Base-by-base conservation (phyloP, 805 yeast species). In the Middelhovenomyces tepae region DNA sequence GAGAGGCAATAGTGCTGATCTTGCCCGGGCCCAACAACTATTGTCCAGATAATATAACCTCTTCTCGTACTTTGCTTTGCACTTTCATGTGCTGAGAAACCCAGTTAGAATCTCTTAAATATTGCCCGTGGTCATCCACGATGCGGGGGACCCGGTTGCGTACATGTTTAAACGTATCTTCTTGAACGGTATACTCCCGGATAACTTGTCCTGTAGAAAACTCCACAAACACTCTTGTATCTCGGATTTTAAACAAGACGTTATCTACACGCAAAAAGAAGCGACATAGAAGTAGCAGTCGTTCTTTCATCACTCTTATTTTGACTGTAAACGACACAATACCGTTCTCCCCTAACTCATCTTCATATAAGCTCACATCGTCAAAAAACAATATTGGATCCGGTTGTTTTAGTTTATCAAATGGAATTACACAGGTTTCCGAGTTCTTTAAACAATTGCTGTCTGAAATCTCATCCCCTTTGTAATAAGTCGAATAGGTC, bases 331-430 rank as follows among this genome's bases (percentile, higher is more conserved):
- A 59, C 35, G 83, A 70, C 0, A 93, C 73, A 11, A 85, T 80
- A 5, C 99, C 99, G 54, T 89, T 91, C 54, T 91, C 99, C 3
- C 94, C 97, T 35, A 91, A 64, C 54, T 91, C 99, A 51, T 91
- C 99, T 53, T 91, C 99, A 53, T 73, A 91, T 20, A 91, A 61
- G 5, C 83, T 73, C 64, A 85, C 73, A 47, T 89, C 96, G 51
- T 86, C 96, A 51, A 74, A 91, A 54, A 83, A 86, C 35, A 85
- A 51, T 27, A 91, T 91, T 1, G 94, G 94, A 48, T 85, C 95
- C 5, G 79, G 85, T 37, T 67, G 62, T 22, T 73, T 63, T 24
- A 91, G 64, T 50, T 77, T 75, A 9, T 75, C 73, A 13, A 83
- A 46, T 0, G 98, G 98, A 8, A 89, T 72, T 20, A 48, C 59